Evolutionary conservation across 768 basidiomycete species (phyloP).

Genomic region (Amylocystis lapponica): DNA sequence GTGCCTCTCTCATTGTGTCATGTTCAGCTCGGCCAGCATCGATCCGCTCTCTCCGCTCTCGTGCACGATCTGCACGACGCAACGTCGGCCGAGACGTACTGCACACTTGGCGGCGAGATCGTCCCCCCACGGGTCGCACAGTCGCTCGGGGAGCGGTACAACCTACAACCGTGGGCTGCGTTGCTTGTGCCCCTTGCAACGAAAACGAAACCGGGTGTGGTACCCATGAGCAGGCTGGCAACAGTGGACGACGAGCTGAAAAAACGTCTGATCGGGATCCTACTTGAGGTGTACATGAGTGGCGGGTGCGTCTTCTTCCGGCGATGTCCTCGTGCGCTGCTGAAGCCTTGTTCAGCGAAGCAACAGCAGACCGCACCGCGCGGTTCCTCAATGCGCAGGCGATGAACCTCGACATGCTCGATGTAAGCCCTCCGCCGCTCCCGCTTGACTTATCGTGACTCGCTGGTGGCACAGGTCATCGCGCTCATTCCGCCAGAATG

Average conservation of each 20-base stretch:
- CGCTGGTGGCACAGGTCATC: slow-evolving; percentile 42
- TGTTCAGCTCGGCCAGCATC: slow-evolving; percentile 57
- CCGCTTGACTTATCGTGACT: background rate
- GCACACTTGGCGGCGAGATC: slow-evolving; percentile 72
- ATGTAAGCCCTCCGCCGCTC: slow-evolving; percentile 44
- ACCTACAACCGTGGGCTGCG: slow-evolving; percentile 50
- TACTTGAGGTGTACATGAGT: slow-evolving; percentile 80
- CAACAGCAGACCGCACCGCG: slow-evolving; percentile 53
- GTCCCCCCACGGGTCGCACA: slow-evolving; percentile 55
- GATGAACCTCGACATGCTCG: slow-evolving; percentile 66
- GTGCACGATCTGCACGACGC: slow-evolving; percentile 68
- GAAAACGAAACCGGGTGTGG: slow-evolving; percentile 18
- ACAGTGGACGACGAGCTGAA: slow-evolving; percentile 45
- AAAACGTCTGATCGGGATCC: slow-evolving; percentile 55
- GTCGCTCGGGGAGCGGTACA: slow-evolving; percentile 41
- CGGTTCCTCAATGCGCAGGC: slow-evolving; percentile 76
- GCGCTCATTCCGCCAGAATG: slow-evolving; percentile 66
- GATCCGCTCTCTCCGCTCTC: slow-evolving; percentile 57
- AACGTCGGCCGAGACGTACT: slow-evolving; percentile 80
- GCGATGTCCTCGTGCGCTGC: too few relatives aligned
- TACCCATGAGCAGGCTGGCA: slow-evolving; percentile 23
- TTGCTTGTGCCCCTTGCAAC: slow-evolving; percentile 30
- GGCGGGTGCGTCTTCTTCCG: slow-evolving; percentile 50
- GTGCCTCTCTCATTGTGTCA: too few relatives aligned
- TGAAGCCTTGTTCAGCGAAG: slow-evolving; percentile 37